These are phyloP conservation scores for Tylopilus sp. DNA, from an alignment of 1,284 basidiomycete genomes.

Conservation along the genomic window DNA sequence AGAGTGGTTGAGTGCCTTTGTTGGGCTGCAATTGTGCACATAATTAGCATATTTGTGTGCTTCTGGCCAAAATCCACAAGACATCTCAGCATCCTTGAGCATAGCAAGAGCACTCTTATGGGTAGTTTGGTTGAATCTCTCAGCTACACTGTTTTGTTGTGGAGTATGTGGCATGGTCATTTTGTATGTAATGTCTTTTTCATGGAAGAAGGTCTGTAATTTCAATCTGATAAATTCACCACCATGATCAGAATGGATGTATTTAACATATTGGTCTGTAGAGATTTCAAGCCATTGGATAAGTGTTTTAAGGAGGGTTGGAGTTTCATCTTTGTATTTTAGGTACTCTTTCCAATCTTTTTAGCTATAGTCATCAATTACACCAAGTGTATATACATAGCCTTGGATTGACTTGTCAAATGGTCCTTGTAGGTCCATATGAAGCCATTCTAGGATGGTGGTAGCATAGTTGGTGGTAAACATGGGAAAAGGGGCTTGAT, in stretches of 20 bases:
- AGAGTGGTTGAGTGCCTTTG: background rate
- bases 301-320: background rate
- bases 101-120: background rate
- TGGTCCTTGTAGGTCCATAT: too few species aligned
- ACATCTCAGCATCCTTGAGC: background rate
- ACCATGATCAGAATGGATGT: background rate
- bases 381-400: background rate
- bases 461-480: background rate
- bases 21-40: background rate
- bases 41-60: constrained; percentile 6
- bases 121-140: constrained; percentile 8
- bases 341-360: constrained; percentile 26
- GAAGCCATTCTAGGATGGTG: too few species aligned
- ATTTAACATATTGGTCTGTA: background rate
- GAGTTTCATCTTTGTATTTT: constrained; percentile 17
- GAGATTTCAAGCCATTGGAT: background rate
- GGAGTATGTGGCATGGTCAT: background rate
- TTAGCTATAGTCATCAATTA: constrained; percentile 19
- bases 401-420: too few species aligned
- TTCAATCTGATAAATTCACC: background rate
- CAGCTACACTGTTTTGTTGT: constrained; percentile 1
- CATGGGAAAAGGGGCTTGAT: background rate
- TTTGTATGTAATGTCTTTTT: background rate
- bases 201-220: background rate
- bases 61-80: background rate